Percentiles rank a stretch among this genome's conserved stretches.
Evolutionary conservation across 164 flowering plant genomes (phyloP).

Genomic region (Dillenia turbinata): DNA sequence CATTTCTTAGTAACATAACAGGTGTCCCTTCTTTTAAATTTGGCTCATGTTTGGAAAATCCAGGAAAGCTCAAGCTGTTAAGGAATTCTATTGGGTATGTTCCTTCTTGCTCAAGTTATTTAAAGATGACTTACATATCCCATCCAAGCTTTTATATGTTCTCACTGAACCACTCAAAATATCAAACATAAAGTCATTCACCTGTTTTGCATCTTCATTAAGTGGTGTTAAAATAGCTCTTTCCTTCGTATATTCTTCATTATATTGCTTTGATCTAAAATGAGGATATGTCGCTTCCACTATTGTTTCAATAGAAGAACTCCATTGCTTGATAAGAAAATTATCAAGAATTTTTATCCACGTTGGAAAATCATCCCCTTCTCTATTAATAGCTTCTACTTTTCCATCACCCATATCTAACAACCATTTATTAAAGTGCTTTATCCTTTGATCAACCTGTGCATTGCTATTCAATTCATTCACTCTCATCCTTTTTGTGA

Average conservation of each 20-base stretch:
- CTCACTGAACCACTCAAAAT: too few species aligned
- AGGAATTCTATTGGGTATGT: too few species aligned
- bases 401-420: background rate
- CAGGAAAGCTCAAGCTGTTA: background rate
- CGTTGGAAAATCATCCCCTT: background rate
- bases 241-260: background rate
- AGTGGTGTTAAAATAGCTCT: conserved; percentile 1
- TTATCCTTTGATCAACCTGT: background rate
- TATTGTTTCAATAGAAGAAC: background rate
- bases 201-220: background rate
- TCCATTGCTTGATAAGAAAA: background rate
- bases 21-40: background rate
- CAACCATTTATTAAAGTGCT: background rate
- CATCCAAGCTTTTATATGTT: too few species aligned
- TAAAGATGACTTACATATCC: too few species aligned
- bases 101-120: too few species aligned
- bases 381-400: background rate
- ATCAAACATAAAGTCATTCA: too few species aligned
- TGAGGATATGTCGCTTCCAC: background rate
- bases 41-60: background rate
- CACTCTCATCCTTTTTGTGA: background rate
- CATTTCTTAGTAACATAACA: conserved; percentile 6
- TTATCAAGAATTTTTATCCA: background rate
- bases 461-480: background rate
- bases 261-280: background rate